Conservation (phyloP, 106 monocot species). For the Acorus gramineus region DNA sequence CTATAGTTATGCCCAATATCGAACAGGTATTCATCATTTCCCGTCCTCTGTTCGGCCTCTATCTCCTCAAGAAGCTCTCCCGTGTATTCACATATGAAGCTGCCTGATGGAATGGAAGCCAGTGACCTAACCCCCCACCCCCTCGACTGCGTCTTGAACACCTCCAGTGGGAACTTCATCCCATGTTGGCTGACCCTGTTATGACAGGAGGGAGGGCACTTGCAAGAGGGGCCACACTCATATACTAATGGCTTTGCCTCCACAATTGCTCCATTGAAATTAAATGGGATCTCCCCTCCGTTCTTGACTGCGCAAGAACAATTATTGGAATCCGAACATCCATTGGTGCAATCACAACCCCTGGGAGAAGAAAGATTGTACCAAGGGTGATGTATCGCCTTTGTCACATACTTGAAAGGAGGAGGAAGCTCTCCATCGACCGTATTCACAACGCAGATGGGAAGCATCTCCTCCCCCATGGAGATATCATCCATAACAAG, state of each 20-base stretch:
- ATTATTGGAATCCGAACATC: conserved; percentile 50
- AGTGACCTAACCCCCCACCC: conserved; percentile 95
- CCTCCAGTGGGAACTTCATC: conserved; percentile 59
- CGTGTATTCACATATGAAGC: conserved; percentile 82
- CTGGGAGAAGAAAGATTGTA: conserved; percentile 24
- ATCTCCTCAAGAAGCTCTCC: conserved; percentile 57
- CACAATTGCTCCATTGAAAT: conserved; percentile 78
- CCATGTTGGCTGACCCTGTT: conserved; percentile 82
- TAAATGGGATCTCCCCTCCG: conserved; percentile 86
- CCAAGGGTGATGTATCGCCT: conserved; percentile 50
- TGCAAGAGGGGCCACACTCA: conserved; percentile 84
- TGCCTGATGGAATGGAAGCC: conserved; percentile 77
- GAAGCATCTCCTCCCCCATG: conserved; percentile 55
- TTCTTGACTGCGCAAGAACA: conserved; percentile 87
- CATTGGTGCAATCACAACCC: conserved; percentile 62
- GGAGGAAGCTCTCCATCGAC: conserved; percentile 44
- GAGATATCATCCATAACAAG: conserved; percentile 68
- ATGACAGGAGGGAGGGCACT: conserved; percentile 67
- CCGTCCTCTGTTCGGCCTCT: conserved; percentile 55
- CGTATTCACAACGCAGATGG: conserved; percentile 70
- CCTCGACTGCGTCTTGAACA: conserved; percentile 68
- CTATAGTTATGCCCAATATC: conserved; percentile 77
- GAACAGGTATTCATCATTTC: conserved; percentile 84
- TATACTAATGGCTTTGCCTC: conserved; percentile 74
- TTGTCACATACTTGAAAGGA: conserved; percentile 60